phyloP scores from a whole-genome alignment of 2,329 filamentous ascomycete genomes.

The Arthrobotrys musiformis region DNA sequence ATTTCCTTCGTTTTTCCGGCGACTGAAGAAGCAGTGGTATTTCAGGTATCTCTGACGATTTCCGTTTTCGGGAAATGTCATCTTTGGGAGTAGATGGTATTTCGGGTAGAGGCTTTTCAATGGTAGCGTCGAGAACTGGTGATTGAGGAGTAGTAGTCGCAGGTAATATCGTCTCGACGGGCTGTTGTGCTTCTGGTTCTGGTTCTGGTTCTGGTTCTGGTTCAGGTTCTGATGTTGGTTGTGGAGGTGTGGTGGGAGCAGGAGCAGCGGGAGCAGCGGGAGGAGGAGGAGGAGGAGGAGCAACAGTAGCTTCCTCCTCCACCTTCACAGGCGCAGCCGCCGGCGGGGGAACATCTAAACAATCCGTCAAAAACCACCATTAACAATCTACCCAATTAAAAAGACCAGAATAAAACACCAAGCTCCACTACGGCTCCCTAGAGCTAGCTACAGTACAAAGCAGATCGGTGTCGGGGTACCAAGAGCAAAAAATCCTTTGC shows the following conservation, averaged over 20 bases:
- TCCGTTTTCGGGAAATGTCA: slow-evolving; percentile 22
- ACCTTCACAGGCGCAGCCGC: background rate
- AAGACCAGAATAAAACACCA: background rate
- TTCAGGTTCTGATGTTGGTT: no score
- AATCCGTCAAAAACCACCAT: background rate
- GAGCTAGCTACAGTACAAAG: background rate
- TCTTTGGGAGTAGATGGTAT: background rate
- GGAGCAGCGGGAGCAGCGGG: background rate
- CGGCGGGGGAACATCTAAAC: background rate
- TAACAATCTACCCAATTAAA: background rate
- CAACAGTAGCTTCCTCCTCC: background rate
- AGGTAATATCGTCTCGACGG: no score
- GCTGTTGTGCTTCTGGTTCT: no score
- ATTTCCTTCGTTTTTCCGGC: slow-evolving; percentile 12
- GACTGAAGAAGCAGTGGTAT: background rate
- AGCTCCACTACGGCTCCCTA: background rate
- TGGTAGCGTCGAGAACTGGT: background rate
- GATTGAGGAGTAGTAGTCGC: slow-evolving; percentile 8
- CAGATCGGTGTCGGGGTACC: background rate
- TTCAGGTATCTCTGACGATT: slow-evolving; percentile 1
- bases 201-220: no score
- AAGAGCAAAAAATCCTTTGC: background rate
- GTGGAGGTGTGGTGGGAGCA: background rate
- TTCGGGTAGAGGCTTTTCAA: background rate
- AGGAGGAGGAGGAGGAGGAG: background rate